Evolutionary conservation across 1,139 yeast species (phyloP), one percentile per base, ranked within the genome.

Genomic region (Taphrina pruni): DNA sequence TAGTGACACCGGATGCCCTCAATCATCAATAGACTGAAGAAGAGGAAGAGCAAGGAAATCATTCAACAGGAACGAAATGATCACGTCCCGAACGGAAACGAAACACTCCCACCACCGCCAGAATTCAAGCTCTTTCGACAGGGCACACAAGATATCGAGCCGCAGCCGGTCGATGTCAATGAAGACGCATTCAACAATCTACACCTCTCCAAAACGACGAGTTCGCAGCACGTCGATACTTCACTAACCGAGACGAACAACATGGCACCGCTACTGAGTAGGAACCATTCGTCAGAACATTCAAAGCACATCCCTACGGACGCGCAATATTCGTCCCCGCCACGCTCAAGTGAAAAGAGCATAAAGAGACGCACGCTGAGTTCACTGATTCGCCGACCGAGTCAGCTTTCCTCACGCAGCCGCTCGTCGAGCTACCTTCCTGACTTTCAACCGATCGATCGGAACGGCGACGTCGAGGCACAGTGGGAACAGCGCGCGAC

Each of bases 401-500:
- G 62, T 45, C 62, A 58, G 17, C 17, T 58, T 52, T 58, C 62
- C 21, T 20, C 21, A 11, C 38, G 62, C 36, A 58, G 62, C 32
- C 62, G 62, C 8, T 58, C 62, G 11, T 58, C 62, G 26, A 36
- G 50, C 14, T 58, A 58, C 46, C 41, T 58, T 7, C 62, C 62
- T 2, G 62, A 58, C 9, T 58, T 58, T 20, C 39, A 43, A 7
- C 62, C 62, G 26, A 58, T 58, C n/a, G 62, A 58, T 36, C 51
- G 54, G n/a, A 55, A 50, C 39, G 61, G 43, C n/a, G 61, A 64
- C 48, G 67, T 64, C 32, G 54, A 54, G 12, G 60, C 67, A 17
- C 67, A 64, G 38, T 64, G 67, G 67, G 67, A 64, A 50, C 60
- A 64, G 21, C 46, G 67, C 38, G 67, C 67, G 32, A 64, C 67